Conservation (phyloP, 345 rosid species). For the Firmiana major region DNA sequence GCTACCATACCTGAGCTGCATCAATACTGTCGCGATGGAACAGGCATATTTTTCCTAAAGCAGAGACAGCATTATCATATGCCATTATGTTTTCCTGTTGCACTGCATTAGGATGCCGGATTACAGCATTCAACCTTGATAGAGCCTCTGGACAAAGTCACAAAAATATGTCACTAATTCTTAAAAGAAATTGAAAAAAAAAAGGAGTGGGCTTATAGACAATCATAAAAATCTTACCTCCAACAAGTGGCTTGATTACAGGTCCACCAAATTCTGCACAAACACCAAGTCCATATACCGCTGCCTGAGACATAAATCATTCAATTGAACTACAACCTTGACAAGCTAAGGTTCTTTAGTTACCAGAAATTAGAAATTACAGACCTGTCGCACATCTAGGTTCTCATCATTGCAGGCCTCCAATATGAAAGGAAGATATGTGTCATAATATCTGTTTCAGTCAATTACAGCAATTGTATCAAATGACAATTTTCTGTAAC, state of each 20-base stretch:
- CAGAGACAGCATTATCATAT: constrained; percentile 99
- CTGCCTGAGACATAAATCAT: constrained; percentile 57
- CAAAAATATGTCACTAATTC: constrained; percentile 19
- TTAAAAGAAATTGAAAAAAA: neutral
- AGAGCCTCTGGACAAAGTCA: constrained; percentile 73
- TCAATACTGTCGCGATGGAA: constrained; percentile 86
- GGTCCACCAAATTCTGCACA: constrained; percentile 97
- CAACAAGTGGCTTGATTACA: constrained; percentile 85
- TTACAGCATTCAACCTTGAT: constrained; percentile 87
- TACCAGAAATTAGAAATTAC: constrained; percentile 1
- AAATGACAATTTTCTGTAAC: constrained; percentile 13
- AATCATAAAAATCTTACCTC: constrained; percentile 51
- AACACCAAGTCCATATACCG: constrained; percentile 98
- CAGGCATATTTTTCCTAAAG: constrained; percentile 94
- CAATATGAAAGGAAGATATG: constrained; percentile 90
- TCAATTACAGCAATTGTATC: constrained; percentile 17
- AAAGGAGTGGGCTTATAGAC: neutral
- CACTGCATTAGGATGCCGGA: constrained; percentile 75
- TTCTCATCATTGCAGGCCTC: constrained; percentile 97
- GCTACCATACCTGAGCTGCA: constrained; percentile 72
- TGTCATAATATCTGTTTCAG: constrained; percentile 80
- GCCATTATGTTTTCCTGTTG: constrained; percentile 91
- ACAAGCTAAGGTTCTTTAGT: constrained; percentile 9
- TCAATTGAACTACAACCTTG: constrained; percentile 7
- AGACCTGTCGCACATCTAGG: constrained; percentile 94